phyloP scores from a whole-genome alignment of 1,139 yeast species.

The Pneumocystis wakefieldiae region DNA sequence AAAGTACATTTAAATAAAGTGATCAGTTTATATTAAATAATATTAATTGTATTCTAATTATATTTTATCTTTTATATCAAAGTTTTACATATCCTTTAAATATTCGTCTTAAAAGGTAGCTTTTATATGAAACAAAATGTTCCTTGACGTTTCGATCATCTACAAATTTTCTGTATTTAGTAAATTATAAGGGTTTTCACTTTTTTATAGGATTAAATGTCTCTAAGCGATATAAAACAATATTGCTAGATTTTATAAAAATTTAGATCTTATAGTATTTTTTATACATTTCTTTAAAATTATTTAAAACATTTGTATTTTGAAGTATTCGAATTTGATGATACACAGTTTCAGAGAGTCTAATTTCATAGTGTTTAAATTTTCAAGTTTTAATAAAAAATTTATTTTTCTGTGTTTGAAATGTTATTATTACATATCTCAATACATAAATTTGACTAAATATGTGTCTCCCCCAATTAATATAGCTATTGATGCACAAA shows the following conservation, averaged over 20 bases:
- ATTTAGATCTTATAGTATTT: background rate
- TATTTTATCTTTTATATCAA: background rate
- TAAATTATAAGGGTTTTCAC: background rate
- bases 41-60: background rate
- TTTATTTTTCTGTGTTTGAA: slow-evolving; percentile 45
- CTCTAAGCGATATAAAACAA: background rate
- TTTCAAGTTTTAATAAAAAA: slow-evolving; percentile 59
- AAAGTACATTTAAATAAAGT: background rate
- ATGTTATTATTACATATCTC: slow-evolving; percentile 57
- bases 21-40: background rate
- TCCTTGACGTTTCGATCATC: background rate
- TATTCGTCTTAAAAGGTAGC: background rate
- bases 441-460: background rate
- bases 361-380: slow-evolving; percentile 56
- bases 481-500: slow-evolving; percentile 26
- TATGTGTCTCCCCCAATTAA: slow-evolving; percentile 22
- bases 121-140: background rate
- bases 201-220: background rate
- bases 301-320: background rate
- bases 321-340: slow-evolving; percentile 44
- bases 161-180: background rate
- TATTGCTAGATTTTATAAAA: background rate
- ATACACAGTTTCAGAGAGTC: slow-evolving; percentile 52
- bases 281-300: background rate
- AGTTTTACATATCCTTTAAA: background rate